Base-by-base conservation (phyloP, 2,329 filamentous ascomycete genomes). In the Paradendryphiella salina region DNA sequence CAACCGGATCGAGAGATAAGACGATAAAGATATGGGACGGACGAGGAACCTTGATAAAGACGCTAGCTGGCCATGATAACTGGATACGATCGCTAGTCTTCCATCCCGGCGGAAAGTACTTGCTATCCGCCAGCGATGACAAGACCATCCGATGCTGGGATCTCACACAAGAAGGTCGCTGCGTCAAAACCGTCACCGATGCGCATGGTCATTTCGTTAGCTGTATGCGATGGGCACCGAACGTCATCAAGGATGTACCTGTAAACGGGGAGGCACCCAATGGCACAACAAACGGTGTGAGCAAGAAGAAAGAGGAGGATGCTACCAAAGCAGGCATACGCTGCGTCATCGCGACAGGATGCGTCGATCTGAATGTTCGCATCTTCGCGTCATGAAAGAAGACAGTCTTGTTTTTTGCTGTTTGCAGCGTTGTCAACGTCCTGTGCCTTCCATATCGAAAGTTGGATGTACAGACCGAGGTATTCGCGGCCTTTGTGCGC, bases 111-210 rank as follows among this genome's bases (percentile, higher is more conserved):
- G 93, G 93, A 35, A 95, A 93, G 73, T 96, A 94, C 66, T 80
- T 97, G 1, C 76, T 97, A 5, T 92, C 87, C 5, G 89, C 88
- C 15, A 83, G 87, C 13, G 93, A 97, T 70, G 93, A 97, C 76
- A 96, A 94, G 77, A 92, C 90, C 4, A 80, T 97, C 52, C 82
- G 92, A 47, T 96, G 92, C 77, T 97, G 93, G 93, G 93, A 97
- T 76, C 77, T 97, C 20, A 82, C 83, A 20, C 93, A 97, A 70
- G 91, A 96, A 71, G 90, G 89, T 34, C 92, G 91, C 66, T 93
- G 90, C 64, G 90, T 96, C 60, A 93, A 93, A 73, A 86, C 85
- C 0, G 77, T 97, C 13, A 80, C 81, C 31, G 89, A 90, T 56
- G 85, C 85, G 0, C 91, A 96, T 69, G 85, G 82, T 4, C 90